These are phyloP conservation scores for Globisporangium camurandrum DNA, from an alignment of 352 stramenopile genomes.

Conservation along the genomic window DNA sequence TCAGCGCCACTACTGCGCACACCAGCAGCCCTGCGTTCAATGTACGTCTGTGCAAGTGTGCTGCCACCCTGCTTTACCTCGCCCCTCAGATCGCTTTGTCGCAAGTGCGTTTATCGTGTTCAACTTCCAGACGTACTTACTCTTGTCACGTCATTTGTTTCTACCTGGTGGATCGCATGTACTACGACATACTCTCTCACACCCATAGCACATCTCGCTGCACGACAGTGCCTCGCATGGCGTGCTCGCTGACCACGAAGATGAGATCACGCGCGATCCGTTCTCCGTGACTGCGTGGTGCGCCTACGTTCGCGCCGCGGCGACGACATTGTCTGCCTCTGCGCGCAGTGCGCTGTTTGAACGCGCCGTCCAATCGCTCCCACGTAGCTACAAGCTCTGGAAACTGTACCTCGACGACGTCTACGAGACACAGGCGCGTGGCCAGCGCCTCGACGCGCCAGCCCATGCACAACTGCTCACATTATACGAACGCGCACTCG, in stretches of 20 bases:
- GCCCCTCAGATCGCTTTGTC: too few species aligned
- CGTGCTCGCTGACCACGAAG: conserved; percentile 55
- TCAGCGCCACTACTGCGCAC: too few species aligned
- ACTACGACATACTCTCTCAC: too few species aligned
- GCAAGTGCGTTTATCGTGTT: too few species aligned
- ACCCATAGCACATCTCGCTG: too few species aligned
- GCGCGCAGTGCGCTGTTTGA: conserved; percentile 75
- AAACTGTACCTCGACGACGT: conserved; percentile 79
- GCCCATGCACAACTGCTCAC: conserved; percentile 28
- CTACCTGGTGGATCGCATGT: too few species aligned
- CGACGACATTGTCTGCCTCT: conserved; percentile 9
- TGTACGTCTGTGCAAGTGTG: too few species aligned
- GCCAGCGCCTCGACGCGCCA: conserved; percentile 47
- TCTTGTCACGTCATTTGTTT: too few species aligned
- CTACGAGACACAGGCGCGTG: conserved; percentile 54
- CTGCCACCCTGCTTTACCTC: too few species aligned
- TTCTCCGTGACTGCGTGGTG: conserved; percentile 83
- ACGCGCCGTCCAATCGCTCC: conserved; percentile 74
- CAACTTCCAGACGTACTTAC: too few species aligned
- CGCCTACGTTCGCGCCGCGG: conserved; percentile 36
- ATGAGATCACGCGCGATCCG: conserved; percentile 77
- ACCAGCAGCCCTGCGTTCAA: too few species aligned
- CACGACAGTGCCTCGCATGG: neutral
- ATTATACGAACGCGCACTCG: conserved; percentile 87
- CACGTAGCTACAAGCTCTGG: conserved; percentile 95